Conservation (phyloP, 139 green algal genomes). For the Coelastrella sp. region DNA sequence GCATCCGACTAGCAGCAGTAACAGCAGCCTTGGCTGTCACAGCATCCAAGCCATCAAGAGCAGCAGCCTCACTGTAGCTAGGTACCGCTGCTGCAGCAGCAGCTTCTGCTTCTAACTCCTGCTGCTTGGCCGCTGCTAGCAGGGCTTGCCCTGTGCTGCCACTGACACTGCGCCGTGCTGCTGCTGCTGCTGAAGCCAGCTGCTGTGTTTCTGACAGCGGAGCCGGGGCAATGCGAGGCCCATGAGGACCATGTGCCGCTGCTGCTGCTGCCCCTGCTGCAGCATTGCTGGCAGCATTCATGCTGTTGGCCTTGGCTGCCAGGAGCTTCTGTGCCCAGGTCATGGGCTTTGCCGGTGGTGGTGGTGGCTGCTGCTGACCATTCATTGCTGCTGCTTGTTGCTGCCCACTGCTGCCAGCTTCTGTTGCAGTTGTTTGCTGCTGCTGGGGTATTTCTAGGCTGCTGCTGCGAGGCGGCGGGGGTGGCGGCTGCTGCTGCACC, state of each 20-base stretch:
- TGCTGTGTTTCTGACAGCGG: constrained; percentile 18
- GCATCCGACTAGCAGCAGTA: constrained; percentile 35
- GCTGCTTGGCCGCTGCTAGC: constrained; percentile 38
- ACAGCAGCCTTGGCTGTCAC: constrained; percentile 32
- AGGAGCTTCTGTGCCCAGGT: constrained; percentile 45
- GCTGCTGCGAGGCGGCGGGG: not conserved
- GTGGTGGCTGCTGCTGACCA: constrained; percentile 25
- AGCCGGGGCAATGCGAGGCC: constrained; percentile 30
- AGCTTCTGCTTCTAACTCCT: constrained; percentile 31
- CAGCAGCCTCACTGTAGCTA: constrained; percentile 11
- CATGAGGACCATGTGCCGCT: not conserved
- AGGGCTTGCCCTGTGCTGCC: constrained; percentile 18
- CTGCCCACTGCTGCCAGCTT: not conserved
- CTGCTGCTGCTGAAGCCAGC: not conserved
- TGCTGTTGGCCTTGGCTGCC: not conserved
- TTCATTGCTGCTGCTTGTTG: not conserved
- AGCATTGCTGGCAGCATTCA: not conserved
- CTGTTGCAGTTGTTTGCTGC: not conserved
- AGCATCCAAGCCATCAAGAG: constrained; percentile 9
- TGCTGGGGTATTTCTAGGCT: not conserved
- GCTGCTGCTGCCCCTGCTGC: constrained; percentile 33
- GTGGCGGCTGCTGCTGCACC: not conserved
- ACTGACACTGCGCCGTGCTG: not conserved
- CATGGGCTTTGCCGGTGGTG: constrained; percentile 33
- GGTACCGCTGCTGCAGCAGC: constrained; percentile 26